phyloP scores from a whole-genome alignment of 305 asterid genomes.

The Nicotiana rustica region DNA sequence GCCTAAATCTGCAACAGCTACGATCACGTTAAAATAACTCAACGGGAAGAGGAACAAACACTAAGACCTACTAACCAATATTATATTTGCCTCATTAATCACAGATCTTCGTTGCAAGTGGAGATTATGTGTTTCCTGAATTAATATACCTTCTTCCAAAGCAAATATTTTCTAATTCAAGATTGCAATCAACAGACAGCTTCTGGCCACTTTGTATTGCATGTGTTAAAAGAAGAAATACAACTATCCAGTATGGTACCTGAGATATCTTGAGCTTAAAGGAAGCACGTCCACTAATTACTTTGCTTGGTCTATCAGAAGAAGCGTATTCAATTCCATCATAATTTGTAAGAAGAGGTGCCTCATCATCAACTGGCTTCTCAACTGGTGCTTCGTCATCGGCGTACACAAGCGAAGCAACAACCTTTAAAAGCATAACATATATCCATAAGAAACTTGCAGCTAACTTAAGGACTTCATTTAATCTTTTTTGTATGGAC shows the following conservation, averaged over 20 bases:
- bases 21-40: background rate
- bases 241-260: conserved; percentile 43
- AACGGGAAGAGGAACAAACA: conserved; percentile 3
- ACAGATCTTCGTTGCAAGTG: conserved; percentile 24
- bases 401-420: conserved; percentile 81
- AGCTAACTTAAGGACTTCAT: conserved; percentile 7
- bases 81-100: background rate
- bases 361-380: conserved; percentile 71
- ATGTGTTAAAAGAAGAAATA: conserved; percentile 18
- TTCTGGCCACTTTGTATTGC: conserved; percentile 3
- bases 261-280: conserved; percentile 93
- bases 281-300: conserved; percentile 76
- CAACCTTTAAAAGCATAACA: conserved; percentile 60
- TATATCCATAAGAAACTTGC: background rate
- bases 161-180: conserved; percentile 22
- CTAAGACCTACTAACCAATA: background rate
- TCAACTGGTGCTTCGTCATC: conserved; percentile 69
- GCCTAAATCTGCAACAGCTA: conserved; percentile 26
- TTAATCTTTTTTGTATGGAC: background rate
- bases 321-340: conserved; percentile 79
- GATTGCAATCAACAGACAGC: conserved; percentile 12
- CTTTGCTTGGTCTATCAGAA: conserved; percentile 67
- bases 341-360: conserved; percentile 73
- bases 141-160: conserved; percentile 24
- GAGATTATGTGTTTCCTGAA: conserved; percentile 25